Base-by-base conservation (phyloP, 2,329 filamentous ascomycete genomes). In the Gyromitra esculenta region DNA sequence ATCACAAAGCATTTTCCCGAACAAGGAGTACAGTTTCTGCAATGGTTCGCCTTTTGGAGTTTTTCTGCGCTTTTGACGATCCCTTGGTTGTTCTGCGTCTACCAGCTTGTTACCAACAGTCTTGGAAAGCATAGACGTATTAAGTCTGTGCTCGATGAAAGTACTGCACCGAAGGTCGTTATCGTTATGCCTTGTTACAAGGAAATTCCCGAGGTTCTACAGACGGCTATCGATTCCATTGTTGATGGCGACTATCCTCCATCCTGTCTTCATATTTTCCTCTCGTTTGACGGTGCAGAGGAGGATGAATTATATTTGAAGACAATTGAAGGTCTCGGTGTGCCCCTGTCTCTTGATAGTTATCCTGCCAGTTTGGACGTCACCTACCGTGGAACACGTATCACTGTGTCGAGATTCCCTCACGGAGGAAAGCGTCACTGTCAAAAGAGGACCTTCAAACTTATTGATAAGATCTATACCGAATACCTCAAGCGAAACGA, bases 161-260 rank as follows among this genome's bases (percentile, higher is more conserved):
- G 89, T 1, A 94, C 91, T 0, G 94, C 96, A 0, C 96, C 95
- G 1, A 98, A 98, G 84, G 92, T 97, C 15, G 93, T 97, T 78
- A 92, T 98, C 76, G 91, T 98, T 75, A 97, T 98, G 94, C 96
- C 95, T 3, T 96, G 94, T 82, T 98, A 97, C 85, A 93, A 96
- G 82, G 96, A 98, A 82, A 90, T 94, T 39, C 92, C 93, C 0
- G 91, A 92, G 0, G 88, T 97, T 11, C 87, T 98, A 60, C 87
- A 97, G 71, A 92, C 91, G 60, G 96, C 95, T 3, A 88, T 97
- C 80, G 91, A 97, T 84, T 97, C 95, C 0, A 91, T 98, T 43
- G 93, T 97, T 66, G 92, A 95, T 81, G 96, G 93, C 84, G 95
- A 97, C 81, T 98, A 98, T 79, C 95, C 96, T 0, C 89, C 93